These are phyloP conservation scores for Physcomitrellopsis africana DNA, from an alignment of 225 moss, liverwort and hornwort genomes.

Conservation along the genomic window DNA sequence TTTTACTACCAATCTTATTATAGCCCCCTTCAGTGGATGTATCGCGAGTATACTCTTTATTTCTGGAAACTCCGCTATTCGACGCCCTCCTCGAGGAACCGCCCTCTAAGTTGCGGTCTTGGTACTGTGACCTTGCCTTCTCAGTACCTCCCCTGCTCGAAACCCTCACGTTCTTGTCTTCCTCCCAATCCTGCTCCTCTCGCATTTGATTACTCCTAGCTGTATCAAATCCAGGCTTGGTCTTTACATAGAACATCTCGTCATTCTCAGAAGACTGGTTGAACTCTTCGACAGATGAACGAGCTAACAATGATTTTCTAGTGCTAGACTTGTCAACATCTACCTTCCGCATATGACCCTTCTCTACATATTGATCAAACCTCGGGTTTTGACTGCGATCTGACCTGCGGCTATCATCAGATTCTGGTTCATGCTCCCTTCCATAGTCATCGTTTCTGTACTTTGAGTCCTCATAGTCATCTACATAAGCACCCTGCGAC, in stretches of 20 bases:
- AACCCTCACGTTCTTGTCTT: neutral
- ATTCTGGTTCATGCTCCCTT: conserved; percentile 13
- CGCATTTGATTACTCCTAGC: neutral
- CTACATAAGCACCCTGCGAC: conserved; percentile 9
- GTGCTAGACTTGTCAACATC: neutral
- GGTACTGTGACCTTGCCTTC: conserved; percentile 17
- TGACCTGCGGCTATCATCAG: conserved; percentile 23
- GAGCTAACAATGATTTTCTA: neutral
- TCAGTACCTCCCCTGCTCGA: conserved; percentile 25
- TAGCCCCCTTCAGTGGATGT: conserved; percentile 31
- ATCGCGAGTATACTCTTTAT: conserved; percentile 1
- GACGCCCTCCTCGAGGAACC: neutral
- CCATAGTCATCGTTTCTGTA: conserved; percentile 13
- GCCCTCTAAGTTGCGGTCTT: conserved; percentile 24
- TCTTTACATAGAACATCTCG: neutral
- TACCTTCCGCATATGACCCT: neutral
- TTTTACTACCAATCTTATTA: conserved; percentile 25
- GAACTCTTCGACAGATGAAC: conserved; percentile 9
- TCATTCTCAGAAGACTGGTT: conserved; percentile 1
- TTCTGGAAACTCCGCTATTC: conserved; percentile 19
- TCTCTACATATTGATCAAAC: conserved; percentile 17
- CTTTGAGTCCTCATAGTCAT: conserved; percentile 23
- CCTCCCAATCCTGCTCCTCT: conserved; percentile 6
- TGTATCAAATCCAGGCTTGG: neutral
- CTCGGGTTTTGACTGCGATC: conserved; percentile 31